These are phyloP conservation scores for Gonapodya sp. DNA, from an alignment of 192 early-diverging fungal species.

Conservation along the genomic window DNA sequence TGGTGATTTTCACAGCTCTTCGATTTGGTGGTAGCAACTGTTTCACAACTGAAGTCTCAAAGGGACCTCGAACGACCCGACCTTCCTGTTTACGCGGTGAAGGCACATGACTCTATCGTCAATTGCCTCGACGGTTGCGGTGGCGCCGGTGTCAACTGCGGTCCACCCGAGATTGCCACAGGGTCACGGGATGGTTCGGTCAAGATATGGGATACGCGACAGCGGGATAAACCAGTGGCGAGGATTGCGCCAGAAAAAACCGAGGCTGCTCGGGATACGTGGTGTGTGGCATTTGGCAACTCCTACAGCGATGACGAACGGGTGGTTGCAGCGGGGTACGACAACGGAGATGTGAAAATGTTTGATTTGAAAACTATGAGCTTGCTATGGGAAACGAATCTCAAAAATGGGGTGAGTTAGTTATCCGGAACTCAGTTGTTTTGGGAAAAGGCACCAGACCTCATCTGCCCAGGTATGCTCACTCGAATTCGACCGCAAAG, in stretches of 20 bases:
- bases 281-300: constrained; percentile 67
- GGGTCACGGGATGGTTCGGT: constrained; percentile 60
- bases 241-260: constrained; percentile 39
- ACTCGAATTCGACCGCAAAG: constrained; percentile 46
- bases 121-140: constrained; percentile 59
- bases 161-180: constrained; percentile 56
- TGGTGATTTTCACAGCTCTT: neutral
- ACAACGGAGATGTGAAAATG: constrained; percentile 62
- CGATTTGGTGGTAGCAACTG: no score
- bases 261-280: constrained; percentile 40
- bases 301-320: constrained; percentile 43
- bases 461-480: constrained; percentile 28
- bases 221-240: constrained; percentile 50
- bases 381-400: constrained; percentile 55
- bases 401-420: constrained; percentile 51
- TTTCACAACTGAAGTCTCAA: no score
- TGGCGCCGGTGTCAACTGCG: constrained; percentile 25
- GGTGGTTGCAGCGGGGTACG: constrained; percentile 55
- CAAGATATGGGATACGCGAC: constrained; percentile 64
- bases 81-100: constrained; percentile 38
- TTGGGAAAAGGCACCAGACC: neutral
- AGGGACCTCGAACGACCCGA: constrained; percentile 55
- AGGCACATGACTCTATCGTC: constrained; percentile 56
- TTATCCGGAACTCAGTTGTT: neutral
- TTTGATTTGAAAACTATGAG: constrained; percentile 52